A percentile compares a stretch with the other conserved stretches of the same genome.
Conservation (phyloP, 1,139 yeast genomes). For the Candida labiduridarum region DNA sequence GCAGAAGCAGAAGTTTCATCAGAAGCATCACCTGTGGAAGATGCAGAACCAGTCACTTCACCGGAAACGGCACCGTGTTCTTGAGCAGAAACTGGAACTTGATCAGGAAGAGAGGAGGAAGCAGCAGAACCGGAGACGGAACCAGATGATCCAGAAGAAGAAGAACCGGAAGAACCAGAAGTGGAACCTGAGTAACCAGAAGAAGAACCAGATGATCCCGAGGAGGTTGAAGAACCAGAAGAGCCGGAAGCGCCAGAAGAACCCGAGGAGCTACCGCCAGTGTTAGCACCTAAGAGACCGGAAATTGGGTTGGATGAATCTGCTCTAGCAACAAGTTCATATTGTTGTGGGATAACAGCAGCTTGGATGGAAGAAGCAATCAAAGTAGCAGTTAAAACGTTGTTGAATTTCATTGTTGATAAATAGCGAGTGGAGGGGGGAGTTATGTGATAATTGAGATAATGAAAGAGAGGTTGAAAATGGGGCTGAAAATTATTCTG, state of each 20-base stretch:
- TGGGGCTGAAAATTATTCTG: background rate
- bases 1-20: background rate
- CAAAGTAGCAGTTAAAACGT: background rate
- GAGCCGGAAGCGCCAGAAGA: background rate
- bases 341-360: conserved; percentile 3
- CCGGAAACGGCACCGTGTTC: background rate
- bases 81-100: background rate
- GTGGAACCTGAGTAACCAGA: background rate
- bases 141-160: background rate
- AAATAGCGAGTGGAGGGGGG: background rate
- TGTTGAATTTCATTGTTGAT: conserved; percentile 2
- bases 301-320: background rate
- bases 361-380: background rate
- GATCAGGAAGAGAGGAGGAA: background rate
- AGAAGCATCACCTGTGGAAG: background rate
- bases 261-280: background rate
- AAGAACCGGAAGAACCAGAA: no score
- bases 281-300: background rate
- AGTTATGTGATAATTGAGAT: background rate
- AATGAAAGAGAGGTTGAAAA: background rate
- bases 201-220: background rate
- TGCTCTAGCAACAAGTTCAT: conserved; percentile 1
- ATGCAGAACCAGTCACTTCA: background rate
- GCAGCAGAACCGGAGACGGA: background rate
- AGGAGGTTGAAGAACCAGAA: background rate